phyloP scores from a whole-genome alignment of 2,329 filamentous ascomycete species.

The Neonectria coccinea region DNA sequence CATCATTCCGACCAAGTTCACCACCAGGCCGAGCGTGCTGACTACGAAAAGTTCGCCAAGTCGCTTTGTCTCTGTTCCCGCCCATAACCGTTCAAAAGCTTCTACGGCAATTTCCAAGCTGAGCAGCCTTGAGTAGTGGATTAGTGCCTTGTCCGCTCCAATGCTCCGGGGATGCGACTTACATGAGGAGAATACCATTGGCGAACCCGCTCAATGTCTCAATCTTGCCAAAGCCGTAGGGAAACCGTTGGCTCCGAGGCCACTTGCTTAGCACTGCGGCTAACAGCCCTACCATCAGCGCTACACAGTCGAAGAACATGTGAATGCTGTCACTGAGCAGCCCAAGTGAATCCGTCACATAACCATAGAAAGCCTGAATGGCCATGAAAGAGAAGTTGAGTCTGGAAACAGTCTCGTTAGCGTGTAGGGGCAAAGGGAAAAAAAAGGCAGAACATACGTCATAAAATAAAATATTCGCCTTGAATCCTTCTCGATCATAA shows the following conservation, averaged over 20 bases:
- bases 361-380: constrained; percentile 93
- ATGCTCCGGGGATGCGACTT: constrained; percentile 47
- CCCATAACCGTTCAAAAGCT: constrained; percentile 86
- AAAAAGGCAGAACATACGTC: constrained; percentile 66
- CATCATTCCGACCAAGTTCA: constrained; percentile 93
- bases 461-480: constrained; percentile 98
- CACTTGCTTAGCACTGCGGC: constrained; percentile 97
- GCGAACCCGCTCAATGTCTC: constrained; percentile 96
- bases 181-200: constrained; percentile 95
- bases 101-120: constrained; percentile 97
- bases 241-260: constrained; percentile 89
- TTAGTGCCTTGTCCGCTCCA: constrained; percentile 27
- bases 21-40: constrained; percentile 84
- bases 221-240: constrained; percentile 96
- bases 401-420: constrained; percentile 57
- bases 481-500: constrained; percentile 91
- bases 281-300: constrained; percentile 87
- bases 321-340: constrained; percentile 98
- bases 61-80: constrained; percentile 85
- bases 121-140: constrained; percentile 72
- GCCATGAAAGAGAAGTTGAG: constrained; percentile 96
- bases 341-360: constrained; percentile 90
- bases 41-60: constrained; percentile 90
- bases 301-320: constrained; percentile 99
- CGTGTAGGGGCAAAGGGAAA: constrained; percentile 25